phyloP scores from a whole-genome alignment of 1,284 basidiomycete genomes.

The Meira nashicola region DNA sequence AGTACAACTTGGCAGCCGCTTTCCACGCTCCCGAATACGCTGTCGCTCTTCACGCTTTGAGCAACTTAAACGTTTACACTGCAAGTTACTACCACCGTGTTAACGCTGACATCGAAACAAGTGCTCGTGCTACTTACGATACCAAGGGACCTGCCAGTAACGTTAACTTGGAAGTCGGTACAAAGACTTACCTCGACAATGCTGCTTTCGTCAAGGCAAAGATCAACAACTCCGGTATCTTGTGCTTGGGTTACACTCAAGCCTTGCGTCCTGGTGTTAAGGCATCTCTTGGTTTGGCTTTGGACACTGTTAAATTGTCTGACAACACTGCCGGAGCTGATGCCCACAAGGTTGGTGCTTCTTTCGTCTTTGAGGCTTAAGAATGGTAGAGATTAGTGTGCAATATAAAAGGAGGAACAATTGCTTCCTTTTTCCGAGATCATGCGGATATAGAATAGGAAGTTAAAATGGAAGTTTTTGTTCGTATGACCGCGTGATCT shows the following conservation, averaged over 20 bases:
- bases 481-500: too few species aligned
- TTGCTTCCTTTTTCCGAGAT: too few species aligned
- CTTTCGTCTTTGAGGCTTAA: constrained; percentile 59
- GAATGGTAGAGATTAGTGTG: too few species aligned
- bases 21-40: constrained; percentile 96
- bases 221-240: constrained; percentile 77
- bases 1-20: constrained; percentile 86
- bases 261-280: constrained; percentile 74
- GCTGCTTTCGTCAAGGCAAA: constrained; percentile 95
- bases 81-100: constrained; percentile 99
- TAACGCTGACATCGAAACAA: constrained; percentile 87
- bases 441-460: too few species aligned
- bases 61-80: constrained; percentile 88
- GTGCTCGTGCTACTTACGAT: constrained; percentile 84
- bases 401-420: too few species aligned
- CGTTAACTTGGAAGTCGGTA: constrained; percentile 90
- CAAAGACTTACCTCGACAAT: constrained; percentile 80
- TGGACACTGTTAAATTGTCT: constrained; percentile 51
- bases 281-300: constrained; percentile 70
- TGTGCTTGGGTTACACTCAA: constrained; percentile 50
- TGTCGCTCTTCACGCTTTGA: constrained; percentile 86
- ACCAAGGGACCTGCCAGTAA: constrained; percentile 74
- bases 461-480: too few species aligned
- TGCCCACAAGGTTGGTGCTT: constrained; percentile 61
- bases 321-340: constrained; percentile 47